A percentile compares a stretch with the other conserved stretches of the same genome.
Conservation (phyloP, 2,329 filamentous ascomycete genomes). For the Canariomyces notabilis region DNA sequence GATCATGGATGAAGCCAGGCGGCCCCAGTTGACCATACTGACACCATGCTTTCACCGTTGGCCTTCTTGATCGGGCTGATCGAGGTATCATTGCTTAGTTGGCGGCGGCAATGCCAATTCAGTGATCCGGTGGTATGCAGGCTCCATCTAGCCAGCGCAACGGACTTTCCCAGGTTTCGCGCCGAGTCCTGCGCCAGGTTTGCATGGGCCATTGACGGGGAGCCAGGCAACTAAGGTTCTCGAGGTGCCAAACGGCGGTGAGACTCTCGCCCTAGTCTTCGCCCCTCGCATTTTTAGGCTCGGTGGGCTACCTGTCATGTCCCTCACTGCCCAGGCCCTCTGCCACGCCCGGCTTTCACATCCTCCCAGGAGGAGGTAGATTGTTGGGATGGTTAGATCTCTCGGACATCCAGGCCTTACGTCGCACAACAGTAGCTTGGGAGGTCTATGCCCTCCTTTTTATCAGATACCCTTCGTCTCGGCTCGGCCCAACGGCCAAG, state of each 20-base stretch:
- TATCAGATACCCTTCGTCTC: neutral
- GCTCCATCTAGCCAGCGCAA: neutral
- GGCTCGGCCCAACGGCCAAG: constrained; percentile 9
- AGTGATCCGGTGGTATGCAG: neutral
- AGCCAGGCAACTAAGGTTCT: neutral
- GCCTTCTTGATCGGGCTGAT: neutral
- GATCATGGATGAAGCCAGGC: no score
- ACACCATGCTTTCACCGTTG: no score
- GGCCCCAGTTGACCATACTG: no score
- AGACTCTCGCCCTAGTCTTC: neutral
- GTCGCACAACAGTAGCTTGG: neutral
- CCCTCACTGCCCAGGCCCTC: no score
- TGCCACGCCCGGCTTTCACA: neutral
- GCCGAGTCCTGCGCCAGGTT: neutral
- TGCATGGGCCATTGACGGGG: neutral
- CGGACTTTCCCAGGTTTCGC: neutral
- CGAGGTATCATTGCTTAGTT: neutral
- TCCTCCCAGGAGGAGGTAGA: neutral
- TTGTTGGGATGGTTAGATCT: neutral
- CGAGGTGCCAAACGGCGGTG: constrained; percentile 5
- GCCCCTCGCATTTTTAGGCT: neutral
- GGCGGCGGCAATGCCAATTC: neutral
- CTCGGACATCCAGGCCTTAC: neutral
- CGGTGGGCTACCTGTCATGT: neutral
- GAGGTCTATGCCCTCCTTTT: neutral